These are phyloP conservation scores for Coemansia sp. DNA, from an alignment of 192 early-diverging fungal genomes.

Conservation along the genomic window DNA sequence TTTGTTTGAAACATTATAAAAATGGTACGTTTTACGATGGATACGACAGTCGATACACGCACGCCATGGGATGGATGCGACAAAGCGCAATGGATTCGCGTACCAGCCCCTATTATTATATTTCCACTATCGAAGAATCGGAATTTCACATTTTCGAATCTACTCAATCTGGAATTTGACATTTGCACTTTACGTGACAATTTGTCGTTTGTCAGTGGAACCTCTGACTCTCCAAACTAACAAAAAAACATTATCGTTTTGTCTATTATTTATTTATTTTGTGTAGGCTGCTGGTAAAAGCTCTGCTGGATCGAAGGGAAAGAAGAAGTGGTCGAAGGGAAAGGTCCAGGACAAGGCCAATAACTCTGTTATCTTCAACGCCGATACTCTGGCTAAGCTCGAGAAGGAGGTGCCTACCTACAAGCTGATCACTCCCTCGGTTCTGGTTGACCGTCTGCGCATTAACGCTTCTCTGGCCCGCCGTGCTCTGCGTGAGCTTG, in stretches of 20 bases:
- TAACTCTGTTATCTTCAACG: constrained; percentile 98
- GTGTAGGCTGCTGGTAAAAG: constrained; percentile 46
- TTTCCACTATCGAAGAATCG: neutral
- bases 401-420: constrained; percentile 99
- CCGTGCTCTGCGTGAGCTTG: constrained; percentile 92
- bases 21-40: constrained; percentile 16
- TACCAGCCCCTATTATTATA: neutral
- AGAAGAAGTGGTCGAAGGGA: constrained; percentile 99
- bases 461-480: constrained; percentile 98
- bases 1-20: constrained; percentile 4
- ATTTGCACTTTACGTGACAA: neutral
- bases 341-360: constrained; percentile 99
- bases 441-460: constrained; percentile 97
- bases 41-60: neutral
- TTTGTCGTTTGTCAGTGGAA: too few species aligned
- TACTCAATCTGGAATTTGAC: neutral
- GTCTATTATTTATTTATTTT: neutral
- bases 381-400: constrained; percentile 96
- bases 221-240: neutral
- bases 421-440: constrained; percentile 98
- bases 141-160: neutral
- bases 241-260: neutral
- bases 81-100: constrained; percentile 1
- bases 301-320: constrained; percentile 44
- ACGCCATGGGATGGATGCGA: constrained; percentile 4